Conservation (phyloP, 192 early-diverging fungal genomes). For the Gigaspora rosea region DNA sequence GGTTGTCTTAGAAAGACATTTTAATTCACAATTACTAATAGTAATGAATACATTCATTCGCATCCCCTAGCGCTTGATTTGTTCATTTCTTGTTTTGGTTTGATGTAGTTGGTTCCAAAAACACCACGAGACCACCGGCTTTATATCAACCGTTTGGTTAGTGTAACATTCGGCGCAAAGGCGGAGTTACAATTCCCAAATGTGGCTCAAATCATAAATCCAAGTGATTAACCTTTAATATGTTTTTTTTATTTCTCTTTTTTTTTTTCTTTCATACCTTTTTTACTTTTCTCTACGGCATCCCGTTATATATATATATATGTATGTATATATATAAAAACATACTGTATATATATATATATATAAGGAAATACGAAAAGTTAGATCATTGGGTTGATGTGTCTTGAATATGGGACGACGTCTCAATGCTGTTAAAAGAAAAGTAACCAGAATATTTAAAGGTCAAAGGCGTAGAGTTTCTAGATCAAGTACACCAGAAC, state of each 20-base stretch:
- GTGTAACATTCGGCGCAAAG: constrained; percentile 15
- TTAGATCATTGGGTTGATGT: not conserved
- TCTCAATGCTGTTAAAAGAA: constrained; percentile 4
- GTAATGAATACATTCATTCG: too few species aligned
- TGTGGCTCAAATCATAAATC: constrained; percentile 8
- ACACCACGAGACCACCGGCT: too few species aligned
- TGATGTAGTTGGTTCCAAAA: too few species aligned
- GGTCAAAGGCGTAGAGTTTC: not conserved
- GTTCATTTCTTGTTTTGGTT: too few species aligned
- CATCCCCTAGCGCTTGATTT: too few species aligned
- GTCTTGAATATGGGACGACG: constrained; percentile 11
- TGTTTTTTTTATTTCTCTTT: too few species aligned
- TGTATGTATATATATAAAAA: not conserved
- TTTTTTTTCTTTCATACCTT: not conserved
- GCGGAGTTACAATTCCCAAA: constrained; percentile 1
- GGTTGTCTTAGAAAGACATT: too few species aligned
- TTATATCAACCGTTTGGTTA: too few species aligned
- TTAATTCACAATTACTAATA: too few species aligned
- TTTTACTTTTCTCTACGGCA: not conserved
- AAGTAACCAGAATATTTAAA: not conserved
- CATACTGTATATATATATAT: not conserved
- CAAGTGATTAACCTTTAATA: not conserved
- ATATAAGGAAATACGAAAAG: not conserved
- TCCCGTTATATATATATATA: not conserved
- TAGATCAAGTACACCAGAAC: not conserved